Evolutionary conservation across 2,329 filamentous ascomycete genomes (phyloP), one percentile per base, ranked within the genome.

Genomic region (Fusarium sp.): DNA sequence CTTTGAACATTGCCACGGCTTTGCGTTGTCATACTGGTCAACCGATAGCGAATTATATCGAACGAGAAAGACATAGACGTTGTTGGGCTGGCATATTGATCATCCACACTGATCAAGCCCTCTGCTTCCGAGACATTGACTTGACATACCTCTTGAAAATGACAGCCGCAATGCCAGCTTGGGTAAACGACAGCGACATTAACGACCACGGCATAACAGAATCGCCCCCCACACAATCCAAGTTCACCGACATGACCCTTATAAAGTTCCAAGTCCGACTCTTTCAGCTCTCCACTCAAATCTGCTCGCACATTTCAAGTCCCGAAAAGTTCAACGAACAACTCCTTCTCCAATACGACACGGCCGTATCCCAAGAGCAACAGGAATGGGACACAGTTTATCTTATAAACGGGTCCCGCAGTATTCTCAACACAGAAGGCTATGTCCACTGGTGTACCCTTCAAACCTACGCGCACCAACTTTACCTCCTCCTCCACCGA

Each of bases 371-470:
- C 0, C 34, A 65, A 12, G 62, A 65, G 1, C 62, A 65, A 2
- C 5, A n/a, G 0, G 60, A 65, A 1, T 65, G 62, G 62, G 62
- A 65, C 1, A 12, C 52, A 0, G 45, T 53, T 1, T 65, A 65
- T 7, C 60, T 65, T 0, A 44, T 65, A 0, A 51, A 59, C 2
- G 60, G 62, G 0, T 32, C 27, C 0, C 46, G 60, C 1, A 65
- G 62, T 1, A 65, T 65, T 10, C n/a, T 65, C 0, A 46, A 38
- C 8, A 65, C 62, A 0, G 52, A 62, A 6, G 61, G 62, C 1
- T 65, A 65, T 3, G 62, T 55, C 0, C 62, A 65, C 32, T 65
- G 60, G 62, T 65, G 62, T 2, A 59, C 62, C 10, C 38, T 65
- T 0, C 62, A 65, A 12, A 65, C 62, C 1, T 65, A 65, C 7